Conservation (phyloP, 2,329 filamentous ascomycete species). For the Stemphylium lycopersici region DNA sequence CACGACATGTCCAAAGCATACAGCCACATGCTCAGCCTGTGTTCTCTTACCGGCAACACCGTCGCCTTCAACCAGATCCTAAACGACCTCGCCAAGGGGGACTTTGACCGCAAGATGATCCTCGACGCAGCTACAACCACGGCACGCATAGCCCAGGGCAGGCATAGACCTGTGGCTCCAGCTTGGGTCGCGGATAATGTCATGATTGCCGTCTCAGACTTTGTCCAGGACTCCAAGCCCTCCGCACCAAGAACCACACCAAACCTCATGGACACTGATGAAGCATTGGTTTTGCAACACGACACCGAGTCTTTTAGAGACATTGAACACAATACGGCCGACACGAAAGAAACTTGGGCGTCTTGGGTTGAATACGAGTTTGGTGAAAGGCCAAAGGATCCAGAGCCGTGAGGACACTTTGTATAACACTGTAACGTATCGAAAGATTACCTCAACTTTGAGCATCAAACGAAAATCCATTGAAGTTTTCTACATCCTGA, state of each 20-base stretch:
- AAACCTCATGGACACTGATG: slow-evolving; percentile 11
- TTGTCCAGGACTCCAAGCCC: slow-evolving; percentile 23
- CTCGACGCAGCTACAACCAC: slow-evolving; percentile 25
- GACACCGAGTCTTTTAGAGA: slow-evolving; percentile 2
- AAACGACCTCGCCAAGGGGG: slow-evolving; percentile 30
- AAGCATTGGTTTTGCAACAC: slow-evolving; percentile 9
- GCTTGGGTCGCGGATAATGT: slow-evolving; percentile 43
- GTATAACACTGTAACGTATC: slow-evolving; percentile 12
- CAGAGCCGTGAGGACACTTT: slow-evolving; percentile 18
- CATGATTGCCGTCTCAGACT: slow-evolving; percentile 39
- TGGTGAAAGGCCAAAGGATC: slow-evolving; percentile 30
- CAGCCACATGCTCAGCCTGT: slow-evolving; percentile 41
- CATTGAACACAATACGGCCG: not conserved
- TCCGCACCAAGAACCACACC: not conserved
- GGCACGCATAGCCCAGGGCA: slow-evolving; percentile 20
- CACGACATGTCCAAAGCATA: slow-evolving; percentile 38
- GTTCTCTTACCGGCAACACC: slow-evolving; percentile 40
- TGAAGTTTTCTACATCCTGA: not conserved
- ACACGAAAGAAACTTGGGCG: slow-evolving; percentile 29
- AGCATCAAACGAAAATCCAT: slow-evolving; percentile 16
- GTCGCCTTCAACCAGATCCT: slow-evolving; percentile 42
- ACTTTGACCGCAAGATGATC: slow-evolving; percentile 35
- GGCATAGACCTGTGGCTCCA: slow-evolving; percentile 25
- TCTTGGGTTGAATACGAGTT: slow-evolving; percentile 39
- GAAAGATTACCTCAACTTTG: not conserved